Evolutionary conservation across 345 rosid species (phyloP).

Genomic region (Pugionium cornutum): DNA sequence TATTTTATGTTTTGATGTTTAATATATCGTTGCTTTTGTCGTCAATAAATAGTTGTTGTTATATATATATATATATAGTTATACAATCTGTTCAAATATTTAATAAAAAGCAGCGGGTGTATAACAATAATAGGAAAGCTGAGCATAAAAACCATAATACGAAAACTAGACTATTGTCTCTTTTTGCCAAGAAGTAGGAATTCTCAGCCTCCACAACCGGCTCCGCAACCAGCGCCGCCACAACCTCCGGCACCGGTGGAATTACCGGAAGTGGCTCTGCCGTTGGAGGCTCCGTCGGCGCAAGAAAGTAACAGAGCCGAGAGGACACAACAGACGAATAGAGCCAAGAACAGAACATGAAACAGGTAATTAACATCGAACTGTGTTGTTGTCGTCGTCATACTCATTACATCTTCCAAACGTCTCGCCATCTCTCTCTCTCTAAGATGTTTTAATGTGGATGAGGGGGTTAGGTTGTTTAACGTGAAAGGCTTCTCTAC

Average conservation of each 20-base stretch:
- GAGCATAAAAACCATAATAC: background rate
- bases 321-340: conserved; percentile 47
- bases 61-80: too few relatives aligned
- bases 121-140: background rate
- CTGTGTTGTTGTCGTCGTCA: conserved; percentile 31
- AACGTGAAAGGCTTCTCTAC: conserved; percentile 27
- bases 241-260: conserved; percentile 41
- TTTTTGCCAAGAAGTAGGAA: background rate
- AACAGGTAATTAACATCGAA: conserved; percentile 32
- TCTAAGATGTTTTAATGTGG: conserved; percentile 15
- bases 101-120: background rate
- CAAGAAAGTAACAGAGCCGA: conserved; percentile 58
- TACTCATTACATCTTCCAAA: conserved; percentile 34
- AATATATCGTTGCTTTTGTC: too few relatives aligned
- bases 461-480: conserved; percentile 13
- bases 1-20: too few relatives aligned
- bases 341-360: conserved; percentile 44
- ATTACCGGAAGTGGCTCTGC: conserved; percentile 29
- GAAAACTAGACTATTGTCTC: background rate
- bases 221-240: conserved; percentile 53
- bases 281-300: conserved; percentile 51
- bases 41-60: too few relatives aligned
- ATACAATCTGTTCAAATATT: background rate
- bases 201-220: conserved; percentile 47
- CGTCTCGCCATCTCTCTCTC: conserved; percentile 43